Evolutionary conservation across 2,329 filamentous ascomycete genomes (phyloP), one percentile per base, ranked within the genome.

Genomic region (Madurella mycetomatis): DNA sequence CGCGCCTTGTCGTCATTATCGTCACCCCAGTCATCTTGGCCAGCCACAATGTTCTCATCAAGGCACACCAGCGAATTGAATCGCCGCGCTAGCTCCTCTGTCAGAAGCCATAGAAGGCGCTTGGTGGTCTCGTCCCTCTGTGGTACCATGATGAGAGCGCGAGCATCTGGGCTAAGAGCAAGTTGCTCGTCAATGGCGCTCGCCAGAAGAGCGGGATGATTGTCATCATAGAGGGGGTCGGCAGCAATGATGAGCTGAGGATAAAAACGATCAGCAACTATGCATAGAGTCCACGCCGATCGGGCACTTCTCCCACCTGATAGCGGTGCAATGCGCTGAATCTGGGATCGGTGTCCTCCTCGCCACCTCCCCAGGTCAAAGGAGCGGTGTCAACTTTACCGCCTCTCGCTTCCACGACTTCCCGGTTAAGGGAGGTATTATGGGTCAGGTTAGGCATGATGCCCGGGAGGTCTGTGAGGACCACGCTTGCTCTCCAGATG

Each of bases 151-250:
- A 94, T 74, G 11, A 96, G 76, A 1, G 87, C 86, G 37, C 87
- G 79, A 1, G 89, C 82, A 30, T 79, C 73, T 0, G 69, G 53
- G 2, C 75, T 76, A 13, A 75, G 70, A 9, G 78, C 78, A 11
- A 96, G 76, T 71, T 91, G 90, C 40, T 79, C 72, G 9, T 77
- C 71, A 43, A 97, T 84, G 13, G 88, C 85, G 13, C 83, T 76
- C 0, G 85, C 84, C 18, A 97, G 79, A 64, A 94, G 81, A 2
- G 69, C 72, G 0, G 92, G 90, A 66, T 97, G 94, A 4, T 88
- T 80, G 47, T 91, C 80, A 44, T 92, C 90, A 70, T 97, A 97
- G 17, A 99, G 75, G 0, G 90, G 82, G 69, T 99, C 94, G 2
- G 92, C 90, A 2, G 84, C 90, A 2, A 99, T 77, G 42, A 97